Conservation (phyloP, 148 eudicot species). For the Spergularia bocconei region DNA sequence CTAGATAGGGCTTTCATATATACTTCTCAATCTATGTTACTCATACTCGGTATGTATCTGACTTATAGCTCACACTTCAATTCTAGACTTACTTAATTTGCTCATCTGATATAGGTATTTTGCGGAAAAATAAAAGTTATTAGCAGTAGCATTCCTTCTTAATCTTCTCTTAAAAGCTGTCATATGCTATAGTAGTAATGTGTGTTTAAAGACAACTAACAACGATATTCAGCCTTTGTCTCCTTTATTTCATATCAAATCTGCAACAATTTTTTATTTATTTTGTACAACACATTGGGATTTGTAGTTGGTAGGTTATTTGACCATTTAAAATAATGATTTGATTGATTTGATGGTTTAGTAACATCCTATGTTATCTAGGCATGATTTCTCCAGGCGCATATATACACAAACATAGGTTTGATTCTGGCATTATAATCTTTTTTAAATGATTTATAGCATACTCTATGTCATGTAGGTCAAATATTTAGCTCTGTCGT, state of each 20-base stretch:
- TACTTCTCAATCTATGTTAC: no score
- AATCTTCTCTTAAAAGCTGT: no score
- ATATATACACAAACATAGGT: neutral
- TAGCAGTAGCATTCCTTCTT: no score
- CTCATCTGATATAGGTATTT: no score
- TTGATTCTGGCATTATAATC: slow-evolving; percentile 21
- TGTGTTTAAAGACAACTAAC: no score
- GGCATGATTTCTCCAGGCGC: slow-evolving; percentile 14
- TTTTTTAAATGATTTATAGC: slow-evolving; percentile 11
- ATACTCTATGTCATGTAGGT: slow-evolving; percentile 15
- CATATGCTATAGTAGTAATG: no score
- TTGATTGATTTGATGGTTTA: slow-evolving; percentile 27
- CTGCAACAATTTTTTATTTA: neutral
- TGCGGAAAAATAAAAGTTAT: neutral
- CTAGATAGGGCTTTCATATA: neutral
- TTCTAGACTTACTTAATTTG: no score
- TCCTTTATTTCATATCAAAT: neutral
- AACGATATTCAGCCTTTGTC: neutral
- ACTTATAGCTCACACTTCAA: no score
- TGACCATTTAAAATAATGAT: slow-evolving; percentile 15
- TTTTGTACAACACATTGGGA: slow-evolving; percentile 14
- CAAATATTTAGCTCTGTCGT: slow-evolving; percentile 1
- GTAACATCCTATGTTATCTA: slow-evolving; percentile 10
- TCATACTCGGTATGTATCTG: no score
- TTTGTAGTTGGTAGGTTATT: slow-evolving; percentile 20